phyloP scores from a whole-genome alignment of 164 flowering plant genomes.

The Paratinospora sagittata region DNA sequence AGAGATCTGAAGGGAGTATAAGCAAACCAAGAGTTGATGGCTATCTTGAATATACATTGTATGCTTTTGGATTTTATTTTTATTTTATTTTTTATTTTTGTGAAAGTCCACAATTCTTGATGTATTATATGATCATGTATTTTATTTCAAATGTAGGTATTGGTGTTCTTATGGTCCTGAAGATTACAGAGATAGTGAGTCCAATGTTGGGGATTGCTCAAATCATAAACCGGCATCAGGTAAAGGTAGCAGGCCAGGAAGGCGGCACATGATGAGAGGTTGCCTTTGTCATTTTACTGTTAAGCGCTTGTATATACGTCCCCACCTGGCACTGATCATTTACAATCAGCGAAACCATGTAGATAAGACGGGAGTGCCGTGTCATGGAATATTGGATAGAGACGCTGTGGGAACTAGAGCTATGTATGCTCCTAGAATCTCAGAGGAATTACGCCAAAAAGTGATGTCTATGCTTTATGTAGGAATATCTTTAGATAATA shows the following conservation, averaged over 20 bases:
- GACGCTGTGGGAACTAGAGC: constrained; percentile 59
- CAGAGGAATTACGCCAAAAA: constrained; percentile 45
- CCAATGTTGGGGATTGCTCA: constrained; percentile 28
- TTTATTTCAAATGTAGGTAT: too few relatives aligned
- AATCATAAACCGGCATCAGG: constrained; percentile 40
- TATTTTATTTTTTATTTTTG: too few relatives aligned
- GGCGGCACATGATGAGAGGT: constrained; percentile 64
- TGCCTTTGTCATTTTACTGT: constrained; percentile 61
- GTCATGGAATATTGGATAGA: constrained; percentile 52
- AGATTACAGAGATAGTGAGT: constrained; percentile 45
- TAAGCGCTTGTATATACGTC: constrained; percentile 53
- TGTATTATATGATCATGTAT: too few relatives aligned
- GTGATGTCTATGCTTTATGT: constrained; percentile 51
- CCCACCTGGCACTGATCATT: constrained; percentile 48
- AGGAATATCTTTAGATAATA: constrained; percentile 42
- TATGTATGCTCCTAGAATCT: constrained; percentile 54
- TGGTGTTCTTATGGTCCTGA: constrained; percentile 59
- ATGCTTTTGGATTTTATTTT: constrained; percentile 15
- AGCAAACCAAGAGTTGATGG: constrained; percentile 55
- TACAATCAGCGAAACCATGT: constrained; percentile 50
- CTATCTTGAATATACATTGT: constrained; percentile 58
- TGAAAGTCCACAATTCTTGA: too few relatives aligned
- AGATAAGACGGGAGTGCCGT: constrained; percentile 45
- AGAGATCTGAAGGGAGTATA: constrained; percentile 47
- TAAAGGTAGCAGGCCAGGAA: constrained; percentile 58